Conservation (phyloP, 768 basidiomycete species). For the Wakefieldia striispora region DNA sequence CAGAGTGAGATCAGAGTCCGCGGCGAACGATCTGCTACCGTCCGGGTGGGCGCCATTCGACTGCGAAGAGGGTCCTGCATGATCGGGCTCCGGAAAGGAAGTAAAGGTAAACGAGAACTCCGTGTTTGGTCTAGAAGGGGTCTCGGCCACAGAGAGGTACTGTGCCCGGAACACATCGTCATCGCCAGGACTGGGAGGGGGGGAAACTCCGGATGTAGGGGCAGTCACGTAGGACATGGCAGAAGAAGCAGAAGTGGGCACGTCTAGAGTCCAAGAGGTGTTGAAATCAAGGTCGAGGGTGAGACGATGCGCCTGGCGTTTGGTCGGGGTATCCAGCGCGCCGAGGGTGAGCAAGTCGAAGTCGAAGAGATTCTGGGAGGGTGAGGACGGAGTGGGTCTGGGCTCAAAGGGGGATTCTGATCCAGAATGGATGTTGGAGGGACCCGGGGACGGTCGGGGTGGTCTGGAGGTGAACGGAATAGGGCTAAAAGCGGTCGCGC, state of each 20-base stretch:
- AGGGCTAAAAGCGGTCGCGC: slow-evolving; percentile 3
- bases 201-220: slow-evolving; percentile 7
- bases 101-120: slow-evolving; percentile 11
- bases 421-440: slow-evolving; percentile 10
- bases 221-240: slow-evolving; percentile 25
- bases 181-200: slow-evolving; percentile 8
- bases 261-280: slow-evolving; percentile 14
- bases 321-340: slow-evolving; percentile 8
- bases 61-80: slow-evolving; percentile 1
- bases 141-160: neutral
- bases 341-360: slow-evolving; percentile 9
- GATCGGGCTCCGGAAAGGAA: slow-evolving; percentile 1
- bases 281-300: slow-evolving; percentile 25
- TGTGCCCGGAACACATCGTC: slow-evolving; percentile 14
- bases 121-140: slow-evolving; percentile 4
- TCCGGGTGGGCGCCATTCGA: neutral
- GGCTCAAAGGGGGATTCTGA: slow-evolving; percentile 14
- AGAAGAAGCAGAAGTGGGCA: slow-evolving; percentile 16
- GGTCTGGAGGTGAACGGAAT: neutral
- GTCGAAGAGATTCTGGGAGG: slow-evolving; percentile 6
- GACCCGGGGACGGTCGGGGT: slow-evolving; percentile 4
- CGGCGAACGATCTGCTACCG: slow-evolving; percentile 14
- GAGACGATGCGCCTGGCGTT: slow-evolving; percentile 7
- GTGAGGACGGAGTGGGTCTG: slow-evolving; percentile 4
- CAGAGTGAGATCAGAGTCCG: slow-evolving; percentile 23